Conservation (phyloP, 306 rosid species). For the Rosa rugosa region DNA sequence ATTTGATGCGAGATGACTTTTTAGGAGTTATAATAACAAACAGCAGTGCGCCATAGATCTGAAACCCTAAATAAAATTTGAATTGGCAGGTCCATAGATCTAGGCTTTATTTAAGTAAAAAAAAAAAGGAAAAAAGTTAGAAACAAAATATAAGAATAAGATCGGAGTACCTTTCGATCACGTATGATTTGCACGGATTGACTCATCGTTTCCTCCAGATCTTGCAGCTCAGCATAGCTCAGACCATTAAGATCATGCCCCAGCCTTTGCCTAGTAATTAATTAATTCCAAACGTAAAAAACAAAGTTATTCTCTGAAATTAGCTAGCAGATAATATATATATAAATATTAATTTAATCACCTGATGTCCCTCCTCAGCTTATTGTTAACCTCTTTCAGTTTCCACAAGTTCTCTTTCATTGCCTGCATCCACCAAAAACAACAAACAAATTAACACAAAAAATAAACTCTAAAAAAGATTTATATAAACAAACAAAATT, state of each 20-base stretch:
- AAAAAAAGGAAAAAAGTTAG: neutral
- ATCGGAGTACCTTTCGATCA: constrained; percentile 51
- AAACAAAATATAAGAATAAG: neutral
- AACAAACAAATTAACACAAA: constrained; percentile 3
- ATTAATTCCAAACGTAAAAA: neutral
- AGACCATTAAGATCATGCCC: constrained; percentile 59
- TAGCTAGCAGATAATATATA: neutral
- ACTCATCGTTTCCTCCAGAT: constrained; percentile 52
- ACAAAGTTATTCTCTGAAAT: neutral
- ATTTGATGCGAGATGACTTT: neutral
- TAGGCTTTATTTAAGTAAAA: neutral
- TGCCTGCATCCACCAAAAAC: constrained; percentile 33
- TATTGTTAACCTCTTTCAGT: constrained; percentile 56
- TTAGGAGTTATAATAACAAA: neutral
- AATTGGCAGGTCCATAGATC: neutral
- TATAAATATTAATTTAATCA: constrained; percentile 7
- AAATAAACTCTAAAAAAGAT: neutral
- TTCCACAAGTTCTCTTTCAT: constrained; percentile 65
- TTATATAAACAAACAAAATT: neutral
- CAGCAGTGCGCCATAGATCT: neutral
- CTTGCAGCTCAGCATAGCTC: constrained; percentile 44
- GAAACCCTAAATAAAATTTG: neutral
- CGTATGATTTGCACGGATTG: constrained; percentile 52
- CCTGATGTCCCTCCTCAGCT: constrained; percentile 76
- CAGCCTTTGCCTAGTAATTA: constrained; percentile 56